Evolutionary conservation across 495 filamentous ascomycete species (phyloP).

Genomic region (Hyphodiscus hymeniophilus): DNA sequence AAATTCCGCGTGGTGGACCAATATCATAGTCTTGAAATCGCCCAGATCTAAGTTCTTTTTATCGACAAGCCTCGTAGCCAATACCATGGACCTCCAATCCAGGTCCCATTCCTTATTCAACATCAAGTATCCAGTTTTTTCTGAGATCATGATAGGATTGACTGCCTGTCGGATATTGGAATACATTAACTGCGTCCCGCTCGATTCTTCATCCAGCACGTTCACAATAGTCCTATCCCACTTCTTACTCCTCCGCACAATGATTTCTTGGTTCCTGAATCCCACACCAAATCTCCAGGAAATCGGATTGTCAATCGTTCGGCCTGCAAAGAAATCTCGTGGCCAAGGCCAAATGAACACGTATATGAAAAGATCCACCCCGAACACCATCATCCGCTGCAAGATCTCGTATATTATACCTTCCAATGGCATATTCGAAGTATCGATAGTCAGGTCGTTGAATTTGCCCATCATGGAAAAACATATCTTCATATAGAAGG

Average conservation of each 20-base stretch:
- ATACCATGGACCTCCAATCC: conserved; percentile 68
- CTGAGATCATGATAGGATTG: conserved; percentile 46
- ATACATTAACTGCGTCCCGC: conserved; percentile 22
- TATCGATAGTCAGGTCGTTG: conserved; percentile 50
- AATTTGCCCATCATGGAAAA: conserved; percentile 50
- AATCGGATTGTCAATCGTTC: conserved; percentile 42
- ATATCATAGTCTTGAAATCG: conserved; percentile 54
- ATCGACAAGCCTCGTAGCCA: conserved; percentile 55
- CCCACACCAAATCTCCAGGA: conserved; percentile 63
- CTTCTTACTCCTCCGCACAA: conserved; percentile 58
- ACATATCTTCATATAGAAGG: conserved; percentile 58
- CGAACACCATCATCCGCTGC: conserved; percentile 48
- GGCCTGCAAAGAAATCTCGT: conserved; percentile 53
- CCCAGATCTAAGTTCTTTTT: conserved; percentile 44
- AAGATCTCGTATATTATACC: conserved; percentile 41
- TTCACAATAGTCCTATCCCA: conserved; percentile 38
- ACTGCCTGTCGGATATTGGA: conserved; percentile 42
- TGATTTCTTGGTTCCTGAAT: conserved; percentile 63
- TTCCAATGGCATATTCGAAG: conserved; percentile 37
- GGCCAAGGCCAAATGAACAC: conserved; percentile 71
- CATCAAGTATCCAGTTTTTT: conserved; percentile 72
- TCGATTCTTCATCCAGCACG: conserved; percentile 23
- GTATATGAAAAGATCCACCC: conserved; percentile 62
- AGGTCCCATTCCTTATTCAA: conserved; percentile 75
- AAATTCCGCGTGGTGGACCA: conserved; percentile 54